These are phyloP conservation scores for Pleurotus citrinopileatus DNA, from an alignment of 768 basidiomycete genomes.

Conservation along the genomic window DNA sequence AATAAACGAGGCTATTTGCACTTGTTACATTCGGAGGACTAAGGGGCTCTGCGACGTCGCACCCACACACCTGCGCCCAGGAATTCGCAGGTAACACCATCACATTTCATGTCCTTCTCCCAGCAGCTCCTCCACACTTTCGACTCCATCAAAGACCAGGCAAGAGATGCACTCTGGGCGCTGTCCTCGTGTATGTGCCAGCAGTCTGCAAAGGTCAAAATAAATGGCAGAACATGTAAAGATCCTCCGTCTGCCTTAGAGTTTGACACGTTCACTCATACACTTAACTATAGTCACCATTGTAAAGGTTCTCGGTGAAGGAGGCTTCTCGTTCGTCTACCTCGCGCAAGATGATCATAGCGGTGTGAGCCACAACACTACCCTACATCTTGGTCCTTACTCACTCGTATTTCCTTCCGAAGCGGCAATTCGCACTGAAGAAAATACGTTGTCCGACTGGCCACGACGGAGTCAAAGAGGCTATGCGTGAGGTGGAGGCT, in stretches of 20 bases:
- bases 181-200: slow-evolving; percentile 79
- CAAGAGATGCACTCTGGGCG: slow-evolving; percentile 81
- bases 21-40: background rate
- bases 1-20: background rate
- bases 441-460: slow-evolving; percentile 94
- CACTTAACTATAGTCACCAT: slow-evolving; percentile 65
- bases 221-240: slow-evolving; percentile 92
- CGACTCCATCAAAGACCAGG: slow-evolving; percentile 65
- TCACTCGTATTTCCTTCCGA: slow-evolving; percentile 14
- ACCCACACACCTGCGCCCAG: too few relatives aligned
- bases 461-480: slow-evolving; percentile 83
- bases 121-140: slow-evolving; percentile 43
- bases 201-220: slow-evolving; percentile 85
- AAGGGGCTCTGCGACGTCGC: background rate
- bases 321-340: slow-evolving; percentile 92
- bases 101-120: slow-evolving; percentile 24
- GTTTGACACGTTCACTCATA: slow-evolving; percentile 6
- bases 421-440: slow-evolving; percentile 94
- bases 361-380: slow-evolving; percentile 50
- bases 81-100: too few relatives aligned
- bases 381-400: background rate
- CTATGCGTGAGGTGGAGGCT: slow-evolving; percentile 88
- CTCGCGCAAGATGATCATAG: slow-evolving; percentile 84
- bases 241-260: slow-evolving; percentile 15
- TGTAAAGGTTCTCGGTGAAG: slow-evolving; percentile 90